Evolutionary conservation across 2,329 filamentous ascomycete species (phyloP).

Genomic region (Graphilbum fragrans): DNA sequence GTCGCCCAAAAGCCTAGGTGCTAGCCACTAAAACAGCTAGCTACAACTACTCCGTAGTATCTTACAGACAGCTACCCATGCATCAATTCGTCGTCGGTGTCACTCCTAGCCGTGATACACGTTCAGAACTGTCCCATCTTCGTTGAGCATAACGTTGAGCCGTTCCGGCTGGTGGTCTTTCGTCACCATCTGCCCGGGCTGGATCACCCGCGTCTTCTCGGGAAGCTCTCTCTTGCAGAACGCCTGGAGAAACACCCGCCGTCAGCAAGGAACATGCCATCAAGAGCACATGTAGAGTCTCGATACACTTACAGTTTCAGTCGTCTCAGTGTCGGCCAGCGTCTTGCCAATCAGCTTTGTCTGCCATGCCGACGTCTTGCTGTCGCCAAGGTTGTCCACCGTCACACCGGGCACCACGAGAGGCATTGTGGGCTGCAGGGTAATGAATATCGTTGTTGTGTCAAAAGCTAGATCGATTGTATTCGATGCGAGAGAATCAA

Average conservation of each 20-base stretch:
- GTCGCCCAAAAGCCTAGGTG: too few relatives aligned
- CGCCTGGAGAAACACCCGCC: conserved; percentile 25
- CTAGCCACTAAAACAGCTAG: too few relatives aligned
- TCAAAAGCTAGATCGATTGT: too few relatives aligned
- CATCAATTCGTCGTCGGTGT: too few relatives aligned
- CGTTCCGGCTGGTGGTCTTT: conserved; percentile 41
- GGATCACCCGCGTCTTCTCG: conserved; percentile 40
- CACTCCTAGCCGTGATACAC: conserved; percentile 37
- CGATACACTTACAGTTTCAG: conserved; percentile 36
- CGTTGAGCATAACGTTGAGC: conserved; percentile 46
- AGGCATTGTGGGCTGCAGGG: conserved; percentile 34
- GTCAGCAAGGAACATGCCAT: not conserved
- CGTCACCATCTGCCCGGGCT: conserved; percentile 44
- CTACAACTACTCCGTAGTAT: too few relatives aligned
- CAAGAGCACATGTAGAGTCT: too few relatives aligned
- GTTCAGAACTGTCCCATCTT: conserved; percentile 48
- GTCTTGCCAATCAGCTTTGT: conserved; percentile 55
- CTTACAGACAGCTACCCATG: too few relatives aligned
- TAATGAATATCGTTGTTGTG: too few relatives aligned
- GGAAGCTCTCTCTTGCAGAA: conserved; percentile 51
- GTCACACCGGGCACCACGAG: conserved; percentile 50
- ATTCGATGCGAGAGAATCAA: too few relatives aligned
- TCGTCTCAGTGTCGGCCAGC: conserved; percentile 35
- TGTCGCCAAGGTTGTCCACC: conserved; percentile 24
- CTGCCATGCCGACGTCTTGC: conserved; percentile 44